Percentiles rank a stretch among this genome's conserved stretches.
Evolutionary conservation across 2,329 filamentous ascomycete species (phyloP).

Genomic region (Curvularia spicifera): DNA sequence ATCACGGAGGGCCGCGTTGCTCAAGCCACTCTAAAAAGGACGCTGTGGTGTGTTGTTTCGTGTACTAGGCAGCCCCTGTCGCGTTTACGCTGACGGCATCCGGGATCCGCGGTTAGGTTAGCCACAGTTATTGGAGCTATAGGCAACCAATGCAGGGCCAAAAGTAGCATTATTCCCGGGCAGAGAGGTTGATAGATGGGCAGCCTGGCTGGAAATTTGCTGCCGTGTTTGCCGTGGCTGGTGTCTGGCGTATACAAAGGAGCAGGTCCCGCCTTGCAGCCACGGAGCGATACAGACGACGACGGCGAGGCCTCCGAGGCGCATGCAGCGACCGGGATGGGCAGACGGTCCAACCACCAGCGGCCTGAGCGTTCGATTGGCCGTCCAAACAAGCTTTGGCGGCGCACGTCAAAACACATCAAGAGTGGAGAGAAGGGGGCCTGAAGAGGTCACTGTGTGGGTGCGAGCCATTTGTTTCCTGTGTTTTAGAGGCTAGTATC

Average conservation of each 20-base stretch:
- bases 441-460: neutral
- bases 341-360: neutral
- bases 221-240: neutral
- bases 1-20: conserved; percentile 1
- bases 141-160: neutral
- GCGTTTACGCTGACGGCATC: neutral
- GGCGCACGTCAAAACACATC: conserved; percentile 7
- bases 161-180: neutral
- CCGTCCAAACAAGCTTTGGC: conserved; percentile 11
- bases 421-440: conserved; percentile 1
- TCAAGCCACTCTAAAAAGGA: neutral
- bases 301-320: neutral
- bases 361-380: neutral
- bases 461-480: neutral
- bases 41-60: neutral
- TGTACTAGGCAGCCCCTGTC: neutral
- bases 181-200: neutral
- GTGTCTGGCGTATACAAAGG: neutral
- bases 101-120: neutral
- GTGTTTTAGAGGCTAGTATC: neutral
- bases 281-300: neutral
- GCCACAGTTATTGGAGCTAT: neutral
- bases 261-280: neutral
- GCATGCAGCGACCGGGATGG: neutral
- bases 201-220: neutral